Conservation (phyloP, 2,329 filamentous ascomycete species). For the Talaromyces marneffei region DNA sequence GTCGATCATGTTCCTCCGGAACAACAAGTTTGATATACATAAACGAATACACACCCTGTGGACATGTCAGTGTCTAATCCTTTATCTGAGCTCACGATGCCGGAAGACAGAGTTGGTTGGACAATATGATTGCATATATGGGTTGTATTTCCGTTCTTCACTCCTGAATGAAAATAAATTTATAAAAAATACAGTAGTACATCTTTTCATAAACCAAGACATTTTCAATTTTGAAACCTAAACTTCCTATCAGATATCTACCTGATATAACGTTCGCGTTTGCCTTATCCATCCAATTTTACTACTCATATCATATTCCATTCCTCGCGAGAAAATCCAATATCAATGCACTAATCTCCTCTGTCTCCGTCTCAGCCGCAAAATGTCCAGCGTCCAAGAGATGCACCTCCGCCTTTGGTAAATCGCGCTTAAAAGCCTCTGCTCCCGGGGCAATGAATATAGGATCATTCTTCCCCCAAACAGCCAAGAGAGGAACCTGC, state of each 20-base stretch:
- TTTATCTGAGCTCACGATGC: neutral
- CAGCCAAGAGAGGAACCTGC: conserved; percentile 50
- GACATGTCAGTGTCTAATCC: neutral
- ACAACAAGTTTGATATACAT: neutral
- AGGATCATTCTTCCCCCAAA: conserved; percentile 55
- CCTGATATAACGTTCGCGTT: too few species aligned
- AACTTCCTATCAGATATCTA: neutral
- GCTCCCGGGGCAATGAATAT: conserved; percentile 45
- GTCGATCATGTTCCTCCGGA: neutral
- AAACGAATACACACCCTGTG: neutral
- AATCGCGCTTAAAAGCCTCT: conserved; percentile 50
- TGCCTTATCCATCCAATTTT: neutral
- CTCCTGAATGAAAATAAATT: neutral
- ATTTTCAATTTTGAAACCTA: neutral
- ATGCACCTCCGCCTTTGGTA: conserved; percentile 44
- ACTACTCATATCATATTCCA: neutral
- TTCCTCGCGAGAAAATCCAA: conserved; percentile 29
- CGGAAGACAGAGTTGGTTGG: neutral
- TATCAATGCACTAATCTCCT: conserved; percentile 33
- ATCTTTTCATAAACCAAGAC: neutral
- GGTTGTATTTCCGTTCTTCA: too few species aligned
- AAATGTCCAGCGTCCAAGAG: conserved; percentile 55
- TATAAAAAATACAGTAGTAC: neutral
- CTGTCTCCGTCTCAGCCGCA: conserved; percentile 41
- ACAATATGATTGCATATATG: neutral